Evolutionary conservation across 139 green algal species (phyloP), one percentile per base, ranked within the genome.

Genomic region (Zygnema circumcarinatum): DNA sequence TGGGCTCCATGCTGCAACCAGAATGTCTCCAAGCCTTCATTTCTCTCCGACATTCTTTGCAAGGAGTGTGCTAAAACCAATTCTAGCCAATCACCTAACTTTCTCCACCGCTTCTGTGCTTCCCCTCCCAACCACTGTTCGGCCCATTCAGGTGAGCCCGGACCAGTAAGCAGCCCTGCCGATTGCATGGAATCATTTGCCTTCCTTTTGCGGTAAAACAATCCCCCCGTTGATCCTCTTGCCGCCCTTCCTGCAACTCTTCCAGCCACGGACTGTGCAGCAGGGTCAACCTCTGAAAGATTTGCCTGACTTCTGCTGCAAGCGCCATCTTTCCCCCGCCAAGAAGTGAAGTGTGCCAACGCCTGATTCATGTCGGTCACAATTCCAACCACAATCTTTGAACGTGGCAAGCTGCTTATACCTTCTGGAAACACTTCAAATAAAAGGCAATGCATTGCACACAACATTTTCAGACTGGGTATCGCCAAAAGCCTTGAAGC

Each of bases 1-100:
- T 25, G 79, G n/a, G 42, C 38, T 25, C 79, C 79, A 21, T 86
- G 38, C 3, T 81, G 79, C 79, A 81, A 36, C 79, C 79, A 86
- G 16, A 86, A 86, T 16, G 33, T 7, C 29, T 80, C 41, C 39
- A 86, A 22, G 76, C 76, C 33, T 16, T 62, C 47, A 62, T 62
- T 62, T 62, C 47, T 62, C 16, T 62, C 47, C 47, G 47, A 62
- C 47, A 62, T 62, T 62, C 47, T 62, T 16, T 62, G 47, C 47
- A 62, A 62, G 47, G 47, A 62, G 47, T 62, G 47, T 25, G 47
- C 47, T 16, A 62, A 62, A 62, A 62, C 47, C 16, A 62, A 16
- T 16, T 62, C 47, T 16, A 62, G 47, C 47, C 47, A 62, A 62
- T 62, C 47, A 7, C 47, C 47, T 62, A 62, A 25, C 47, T 62